phyloP scores from a whole-genome alignment of 306 rosid genomes.

The Albizia julibrissin region DNA sequence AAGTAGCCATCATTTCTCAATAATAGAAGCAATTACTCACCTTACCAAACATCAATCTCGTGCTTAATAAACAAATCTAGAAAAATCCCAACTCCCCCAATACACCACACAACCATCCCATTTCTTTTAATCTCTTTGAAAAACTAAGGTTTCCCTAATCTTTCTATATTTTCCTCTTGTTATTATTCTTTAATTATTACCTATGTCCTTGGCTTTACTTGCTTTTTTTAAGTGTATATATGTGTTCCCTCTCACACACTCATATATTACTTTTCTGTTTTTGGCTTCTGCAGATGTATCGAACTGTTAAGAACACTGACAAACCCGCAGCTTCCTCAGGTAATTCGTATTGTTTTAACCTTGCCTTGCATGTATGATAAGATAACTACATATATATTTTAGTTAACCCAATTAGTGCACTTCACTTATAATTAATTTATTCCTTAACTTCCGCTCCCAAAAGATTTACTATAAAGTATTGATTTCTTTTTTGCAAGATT shows the following conservation, averaged over 20 bases:
- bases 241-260: background rate
- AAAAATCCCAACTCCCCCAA: conserved; percentile 21
- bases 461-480: background rate
- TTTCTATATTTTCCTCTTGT: background rate
- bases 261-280: conserved; percentile 29
- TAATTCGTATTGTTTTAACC: conserved; percentile 34
- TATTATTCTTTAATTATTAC: background rate
- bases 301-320: conserved; percentile 96
- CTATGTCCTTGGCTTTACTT: background rate
- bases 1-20: conserved; percentile 96
- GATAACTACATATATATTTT: background rate
- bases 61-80: conserved; percentile 53
- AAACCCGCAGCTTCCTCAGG: conserved; percentile 87
- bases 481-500: conserved; percentile 37
- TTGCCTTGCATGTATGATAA: background rate
- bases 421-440: conserved; percentile 12
- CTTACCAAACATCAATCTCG: conserved; percentile 85
- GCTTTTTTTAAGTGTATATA: background rate
- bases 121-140: conserved; percentile 1
- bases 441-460: conserved; percentile 38
- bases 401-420: background rate
- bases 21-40: conserved; percentile 81
- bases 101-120: conserved; percentile 40
- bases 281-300: conserved; percentile 71
- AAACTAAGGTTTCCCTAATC: background rate